Base-by-base conservation (phyloP, 768 basidiomycete genomes). In the Auricularia cornea region DNA sequence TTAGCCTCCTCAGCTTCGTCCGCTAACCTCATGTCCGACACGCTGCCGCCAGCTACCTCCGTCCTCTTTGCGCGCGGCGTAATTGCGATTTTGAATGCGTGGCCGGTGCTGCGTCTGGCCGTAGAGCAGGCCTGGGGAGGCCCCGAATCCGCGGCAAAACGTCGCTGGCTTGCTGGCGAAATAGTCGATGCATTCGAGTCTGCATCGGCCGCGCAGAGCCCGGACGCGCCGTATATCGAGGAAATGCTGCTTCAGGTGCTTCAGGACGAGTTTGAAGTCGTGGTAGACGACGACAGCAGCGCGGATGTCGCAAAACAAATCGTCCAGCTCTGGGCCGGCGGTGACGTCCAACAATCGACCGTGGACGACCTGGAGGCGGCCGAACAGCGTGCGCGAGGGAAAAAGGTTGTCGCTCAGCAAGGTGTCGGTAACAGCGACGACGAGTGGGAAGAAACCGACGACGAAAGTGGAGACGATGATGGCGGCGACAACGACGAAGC, bases 101-200 rank as follows among this genome's bases (percentile, higher is more conserved):
- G 95, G 95, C 83, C 90, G 54, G 91, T 87, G 2, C 83, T 98
- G 30, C 87, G 88, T 48, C 78, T 96, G 70, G 95, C 94, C 35
- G 85, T 98, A 40, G 84, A 89, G 66, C 84, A 94, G 68, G 76
- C 78, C 66, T 96, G 94, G 94, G 95, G 94, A 30, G 94, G 94
- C 3, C 83, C 88, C 23, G 83, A 84, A 30, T 82, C 83, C 11
- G 70, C 73, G 4, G 77, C 82, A 62, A 97, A 96, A 76, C 85
- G 87, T 56, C 89, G 84, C 26, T 95, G 92, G 91, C 80, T 97
- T 20, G 90, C 90, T 12, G 86, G 88, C 4, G 82, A 83, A 44
- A 80, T 94, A 70, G 88, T 92, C 67, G 88, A 94, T 72, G 82
- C 87, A 6, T 92, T 93, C 71, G 70, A 70, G 54, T 59, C 65